A percentile compares a stretch with the other conserved stretches of the same genome.
phyloP scores from a whole-genome alignment of 2,329 filamentous ascomycete species.

The Pyrenophora teres region DNA sequence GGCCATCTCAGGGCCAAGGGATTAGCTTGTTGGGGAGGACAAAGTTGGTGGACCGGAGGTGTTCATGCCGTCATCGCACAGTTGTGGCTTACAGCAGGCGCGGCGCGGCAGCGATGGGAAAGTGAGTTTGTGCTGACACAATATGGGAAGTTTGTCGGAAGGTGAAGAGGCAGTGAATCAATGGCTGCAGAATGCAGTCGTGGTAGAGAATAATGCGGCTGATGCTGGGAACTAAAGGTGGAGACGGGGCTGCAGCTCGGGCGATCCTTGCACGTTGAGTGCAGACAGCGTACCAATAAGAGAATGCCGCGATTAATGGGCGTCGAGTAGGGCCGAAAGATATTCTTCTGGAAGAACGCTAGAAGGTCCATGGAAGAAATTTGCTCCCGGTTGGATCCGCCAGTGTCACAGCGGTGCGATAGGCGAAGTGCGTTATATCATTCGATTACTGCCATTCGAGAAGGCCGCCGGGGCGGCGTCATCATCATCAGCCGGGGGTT shows the following conservation, averaged over 20 bases:
- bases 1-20: constrained; percentile 26
- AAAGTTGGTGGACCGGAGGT: constrained; percentile 23
- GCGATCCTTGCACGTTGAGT: constrained; percentile 22
- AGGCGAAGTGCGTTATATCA: constrained; percentile 2
- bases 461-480: neutral
- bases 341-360: constrained; percentile 2
- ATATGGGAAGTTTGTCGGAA: constrained; percentile 15
- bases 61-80: constrained; percentile 30
- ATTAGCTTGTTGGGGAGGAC: constrained; percentile 20
- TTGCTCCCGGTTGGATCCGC: neutral
- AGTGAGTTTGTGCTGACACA: constrained; percentile 13
- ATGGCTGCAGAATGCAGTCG: constrained; percentile 16
- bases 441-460: constrained; percentile 2
- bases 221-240: constrained; percentile 36
- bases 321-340: constrained; percentile 1
- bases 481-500: too few relatives aligned
- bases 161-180: constrained; percentile 1
- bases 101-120: constrained; percentile 6
- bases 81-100: constrained; percentile 5
- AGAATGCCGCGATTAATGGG: constrained; percentile 1
- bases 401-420: neutral
- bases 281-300: constrained; percentile 15
- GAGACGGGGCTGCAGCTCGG: constrained; percentile 37
- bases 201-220: constrained; percentile 23
- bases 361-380: constrained; percentile 12